Conservation (phyloP, 1,139 yeast species). For the Lipomyces yarrowii region DNA sequence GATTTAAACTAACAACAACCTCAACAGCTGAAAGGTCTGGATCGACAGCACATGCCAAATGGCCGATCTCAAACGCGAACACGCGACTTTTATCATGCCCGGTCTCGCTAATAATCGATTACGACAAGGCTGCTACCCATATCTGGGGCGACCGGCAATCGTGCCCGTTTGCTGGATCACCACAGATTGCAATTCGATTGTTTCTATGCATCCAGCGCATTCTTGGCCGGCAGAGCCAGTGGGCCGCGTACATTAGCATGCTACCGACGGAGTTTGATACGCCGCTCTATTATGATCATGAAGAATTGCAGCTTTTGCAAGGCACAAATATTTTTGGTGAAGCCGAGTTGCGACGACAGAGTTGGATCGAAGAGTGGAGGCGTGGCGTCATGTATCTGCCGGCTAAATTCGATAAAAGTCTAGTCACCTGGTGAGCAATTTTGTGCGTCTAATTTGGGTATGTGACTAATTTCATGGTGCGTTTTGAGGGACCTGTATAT, state of each 20-base stretch:
- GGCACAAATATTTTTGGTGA: slow-evolving; percentile 62
- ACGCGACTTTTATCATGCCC: slow-evolving; percentile 22
- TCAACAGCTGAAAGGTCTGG: slow-evolving; percentile 16
- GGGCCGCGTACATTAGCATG: slow-evolving; percentile 56
- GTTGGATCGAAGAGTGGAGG: slow-evolving; percentile 42
- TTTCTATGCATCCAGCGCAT: slow-evolving; percentile 23
- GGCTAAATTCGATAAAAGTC: slow-evolving; percentile 6
- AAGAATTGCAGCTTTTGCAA: slow-evolving; percentile 53
- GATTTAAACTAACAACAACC: background rate
- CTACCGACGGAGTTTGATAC: slow-evolving; percentile 61
- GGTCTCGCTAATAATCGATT: slow-evolving; percentile 22
- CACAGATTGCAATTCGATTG: slow-evolving; percentile 20
- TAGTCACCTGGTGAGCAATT: slow-evolving; percentile 13
- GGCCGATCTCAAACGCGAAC: slow-evolving; percentile 5
- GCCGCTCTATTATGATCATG: slow-evolving; percentile 65
- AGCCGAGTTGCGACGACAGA: slow-evolving; percentile 34
- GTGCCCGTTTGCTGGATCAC: slow-evolving; percentile 15
- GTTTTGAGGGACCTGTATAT: slow-evolving; percentile 50
- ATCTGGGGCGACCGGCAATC: slow-evolving; percentile 8
- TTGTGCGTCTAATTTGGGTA: background rate
- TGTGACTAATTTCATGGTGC: slow-evolving; percentile 1
- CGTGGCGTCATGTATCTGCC: slow-evolving; percentile 16
- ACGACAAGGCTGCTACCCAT: slow-evolving; percentile 16
- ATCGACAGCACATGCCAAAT: slow-evolving; percentile 19
- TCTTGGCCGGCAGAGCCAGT: slow-evolving; percentile 25